Evolutionary conservation across 2,329 filamentous ascomycete species (phyloP).

Genomic region (Nemania diffusa): DNA sequence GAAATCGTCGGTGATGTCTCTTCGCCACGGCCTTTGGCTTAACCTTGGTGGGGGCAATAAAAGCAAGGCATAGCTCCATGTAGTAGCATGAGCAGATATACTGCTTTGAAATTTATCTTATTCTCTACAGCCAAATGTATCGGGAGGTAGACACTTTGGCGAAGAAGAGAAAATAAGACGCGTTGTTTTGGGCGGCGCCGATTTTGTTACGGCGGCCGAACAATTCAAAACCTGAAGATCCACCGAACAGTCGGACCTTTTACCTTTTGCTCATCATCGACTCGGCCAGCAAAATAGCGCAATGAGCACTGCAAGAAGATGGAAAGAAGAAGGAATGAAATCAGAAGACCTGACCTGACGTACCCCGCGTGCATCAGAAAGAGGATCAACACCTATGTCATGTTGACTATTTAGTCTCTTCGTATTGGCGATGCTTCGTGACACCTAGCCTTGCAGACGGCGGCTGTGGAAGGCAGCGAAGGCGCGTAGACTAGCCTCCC

Average conservation of each 20-base stretch:
- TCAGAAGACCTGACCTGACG: background rate
- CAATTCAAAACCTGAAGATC: constrained; percentile 53
- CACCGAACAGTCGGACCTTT: constrained; percentile 57
- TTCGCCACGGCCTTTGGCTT: constrained; percentile 71
- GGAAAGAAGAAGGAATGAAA: background rate
- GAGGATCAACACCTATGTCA: constrained; percentile 12
- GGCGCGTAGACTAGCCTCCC: constrained; percentile 19
- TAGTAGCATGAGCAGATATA: constrained; percentile 53
- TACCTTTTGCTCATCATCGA: constrained; percentile 60
- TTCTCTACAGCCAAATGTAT: constrained; percentile 26
- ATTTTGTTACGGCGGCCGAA: constrained; percentile 43
- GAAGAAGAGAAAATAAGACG: constrained; percentile 33
- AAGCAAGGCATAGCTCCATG: constrained; percentile 62
- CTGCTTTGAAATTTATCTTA: constrained; percentile 36
- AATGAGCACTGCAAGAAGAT: background rate
- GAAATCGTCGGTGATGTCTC: constrained; percentile 45
- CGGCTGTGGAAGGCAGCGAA: constrained; percentile 28
- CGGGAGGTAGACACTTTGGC: constrained; percentile 24
- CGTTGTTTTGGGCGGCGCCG: constrained; percentile 41
- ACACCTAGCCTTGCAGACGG: constrained; percentile 32
- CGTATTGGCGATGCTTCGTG: constrained; percentile 14
- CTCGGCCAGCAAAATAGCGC: constrained; percentile 40
- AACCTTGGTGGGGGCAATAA: constrained; percentile 55
- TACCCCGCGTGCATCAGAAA: constrained; percentile 22
- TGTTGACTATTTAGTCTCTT: background rate